Conservation (phyloP, 2,329 filamentous ascomycete species). For the Claviceps cyperi region DNA sequence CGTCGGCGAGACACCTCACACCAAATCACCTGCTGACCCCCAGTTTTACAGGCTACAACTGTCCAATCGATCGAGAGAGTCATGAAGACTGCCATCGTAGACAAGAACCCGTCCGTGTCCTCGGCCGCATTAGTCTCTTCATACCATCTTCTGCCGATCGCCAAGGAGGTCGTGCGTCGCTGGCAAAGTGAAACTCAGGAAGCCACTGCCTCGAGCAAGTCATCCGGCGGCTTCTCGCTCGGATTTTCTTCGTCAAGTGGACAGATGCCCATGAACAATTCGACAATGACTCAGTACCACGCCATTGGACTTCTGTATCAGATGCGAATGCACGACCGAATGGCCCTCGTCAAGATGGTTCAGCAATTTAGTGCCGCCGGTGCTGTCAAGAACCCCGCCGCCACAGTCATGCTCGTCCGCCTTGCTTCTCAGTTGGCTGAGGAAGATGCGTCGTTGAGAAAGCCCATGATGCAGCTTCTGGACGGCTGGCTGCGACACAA, state of each 20-base stretch:
- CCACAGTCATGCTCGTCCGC: constrained; percentile 81
- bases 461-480: constrained; percentile 92
- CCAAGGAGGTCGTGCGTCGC: constrained; percentile 84
- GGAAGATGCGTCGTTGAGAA: constrained; percentile 76
- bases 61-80: constrained; percentile 96
- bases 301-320: constrained; percentile 95
- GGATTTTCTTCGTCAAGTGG: constrained; percentile 74
- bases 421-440: constrained; percentile 87
- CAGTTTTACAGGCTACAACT: constrained; percentile 55
- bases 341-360: constrained; percentile 99
- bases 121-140: constrained; percentile 93
- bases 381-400: constrained; percentile 87
- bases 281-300: constrained; percentile 97
- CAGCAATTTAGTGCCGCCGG: constrained; percentile 90
- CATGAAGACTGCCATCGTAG: constrained; percentile 98
- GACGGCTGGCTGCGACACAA: constrained; percentile 96
- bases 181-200: constrained; percentile 99
- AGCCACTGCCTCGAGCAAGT: constrained; percentile 80
- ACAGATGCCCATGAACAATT: constrained; percentile 72
- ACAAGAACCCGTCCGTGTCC: constrained; percentile 95
- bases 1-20: neutral
- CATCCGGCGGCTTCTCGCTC: constrained; percentile 75
- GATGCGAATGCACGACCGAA: constrained; percentile 93
- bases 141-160: constrained; percentile 93
- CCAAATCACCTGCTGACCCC: neutral